Evolutionary conservation across 441 rosid species (phyloP), one percentile per base, ranked within the genome.

Genomic region (Viola pubescens): DNA sequence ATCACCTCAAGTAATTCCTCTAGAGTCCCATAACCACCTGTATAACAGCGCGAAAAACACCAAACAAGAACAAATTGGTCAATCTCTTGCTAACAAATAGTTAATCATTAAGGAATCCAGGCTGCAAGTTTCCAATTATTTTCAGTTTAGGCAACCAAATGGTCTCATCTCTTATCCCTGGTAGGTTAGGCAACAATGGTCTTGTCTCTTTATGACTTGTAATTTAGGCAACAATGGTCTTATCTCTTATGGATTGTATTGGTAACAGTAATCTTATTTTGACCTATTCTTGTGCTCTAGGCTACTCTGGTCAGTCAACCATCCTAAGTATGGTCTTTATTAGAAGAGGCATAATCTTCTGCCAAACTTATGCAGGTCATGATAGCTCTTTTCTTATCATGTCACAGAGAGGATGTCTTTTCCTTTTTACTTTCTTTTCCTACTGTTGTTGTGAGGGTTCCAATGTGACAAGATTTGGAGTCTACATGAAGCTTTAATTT

Each of bases 21-120:
- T 37, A 92, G 91, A 48, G 98, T 92, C 52, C 98, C 98, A 76
- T 92, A 92, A 43, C 98, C 98, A 63, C 98, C 98, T 91, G 62
- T 58, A 71, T 56, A 41, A 55, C n/a, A 26, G 34, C 34, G 34
- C 2, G 2, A 26, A 26, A 26, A 26, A 26, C 34, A 26, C 34
- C 34, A 26, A 26, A 26, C 34, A 26, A 26, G 48, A 4, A 38
- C 9, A 40, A 41, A 12, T n/a, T 1, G 49, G 12, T 46, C 49
- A 9, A 12, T 46, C 3, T 10, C 11, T 46, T 5, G n/a, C 34
- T 26, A 26, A 26, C 34, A 26, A 26, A 26, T 26, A 26, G 34
- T 26, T 26, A 26, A 26, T 26, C 34, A 26, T 26, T 26, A 26
- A 26, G 34, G 34, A 26, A 26, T 26, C 34, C 34, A 26, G 34